These are phyloP conservation scores for Aspergillus japonicus DNA, from an alignment of 2,329 filamentous ascomycete genomes.

Conservation along the genomic window DNA sequence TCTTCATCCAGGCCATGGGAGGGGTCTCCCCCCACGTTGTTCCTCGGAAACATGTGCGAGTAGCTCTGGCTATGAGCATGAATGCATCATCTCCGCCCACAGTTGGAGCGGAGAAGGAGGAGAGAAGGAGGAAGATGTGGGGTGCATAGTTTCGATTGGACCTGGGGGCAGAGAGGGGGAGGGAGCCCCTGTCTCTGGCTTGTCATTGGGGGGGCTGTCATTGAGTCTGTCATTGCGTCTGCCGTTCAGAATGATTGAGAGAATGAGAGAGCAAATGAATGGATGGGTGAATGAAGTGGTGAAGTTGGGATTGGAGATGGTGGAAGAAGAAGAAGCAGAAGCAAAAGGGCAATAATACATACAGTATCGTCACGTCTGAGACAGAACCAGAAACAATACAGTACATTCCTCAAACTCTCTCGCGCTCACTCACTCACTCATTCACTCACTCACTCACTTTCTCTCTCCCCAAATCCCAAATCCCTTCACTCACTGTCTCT, in stretches of 20 bases:
- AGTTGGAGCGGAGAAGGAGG: background rate
- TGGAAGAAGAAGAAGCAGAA: too few species aligned
- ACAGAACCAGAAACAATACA: background rate
- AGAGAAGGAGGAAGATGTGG: background rate
- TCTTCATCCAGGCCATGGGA: background rate
- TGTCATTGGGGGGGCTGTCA: background rate
- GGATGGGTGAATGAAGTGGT: background rate
- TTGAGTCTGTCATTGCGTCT: background rate
- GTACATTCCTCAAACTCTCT: background rate
- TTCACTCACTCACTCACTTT: background rate
- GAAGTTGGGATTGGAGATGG: background rate
- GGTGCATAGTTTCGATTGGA: background rate
- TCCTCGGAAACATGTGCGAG: background rate
- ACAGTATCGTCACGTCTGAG: background rate
- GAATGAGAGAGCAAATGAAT: too few species aligned
- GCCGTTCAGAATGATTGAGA: too few species aligned
- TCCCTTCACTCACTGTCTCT: background rate
- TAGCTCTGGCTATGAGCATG: background rate
- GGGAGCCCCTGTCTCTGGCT: too few species aligned
- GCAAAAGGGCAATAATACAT: background rate
- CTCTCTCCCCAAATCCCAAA: background rate
- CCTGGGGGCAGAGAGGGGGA: too few species aligned
- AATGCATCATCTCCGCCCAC: background rate
- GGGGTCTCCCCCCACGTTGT: background rate
- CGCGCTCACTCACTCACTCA: background rate